Percentiles rank a stretch among this genome's conserved stretches.
Conservation (phyloP, 805 yeast species). For the Candida maesae region DNA sequence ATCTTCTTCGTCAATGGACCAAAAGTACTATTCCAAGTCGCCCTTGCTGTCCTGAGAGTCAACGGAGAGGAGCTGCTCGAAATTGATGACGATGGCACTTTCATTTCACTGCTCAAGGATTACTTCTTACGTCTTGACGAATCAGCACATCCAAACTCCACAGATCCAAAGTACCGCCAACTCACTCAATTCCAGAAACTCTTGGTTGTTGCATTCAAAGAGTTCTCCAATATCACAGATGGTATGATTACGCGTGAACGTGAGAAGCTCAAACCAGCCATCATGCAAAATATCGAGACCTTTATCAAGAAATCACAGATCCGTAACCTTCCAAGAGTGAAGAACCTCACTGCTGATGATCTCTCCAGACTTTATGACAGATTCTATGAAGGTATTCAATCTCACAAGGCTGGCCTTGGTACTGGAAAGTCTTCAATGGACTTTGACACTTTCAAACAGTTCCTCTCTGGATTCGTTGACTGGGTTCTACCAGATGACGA, state of each 20-base stretch:
- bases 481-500: conserved; percentile 53
- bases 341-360: conserved; percentile 52
- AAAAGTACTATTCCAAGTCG: conserved; percentile 85
- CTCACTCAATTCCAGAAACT: conserved; percentile 87
- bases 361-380: conserved; percentile 78
- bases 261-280: conserved; percentile 65
- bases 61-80: conserved; percentile 80
- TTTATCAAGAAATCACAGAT: conserved; percentile 91
- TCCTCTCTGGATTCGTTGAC: conserved; percentile 75
- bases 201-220: conserved; percentile 88
- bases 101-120: conserved; percentile 78
- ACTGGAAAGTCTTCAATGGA: conserved; percentile 67
- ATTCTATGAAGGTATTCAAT: conserved; percentile 70
- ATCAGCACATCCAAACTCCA: conserved; percentile 70
- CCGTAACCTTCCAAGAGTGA: conserved; percentile 76
- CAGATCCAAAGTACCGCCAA: conserved; percentile 56
- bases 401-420: conserved; percentile 53
- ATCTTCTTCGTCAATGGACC: conserved; percentile 89
- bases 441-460: conserved; percentile 62
- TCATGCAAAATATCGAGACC: conserved; percentile 79
- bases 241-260: conserved; percentile 67
- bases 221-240: conserved; percentile 78
- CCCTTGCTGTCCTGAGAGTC: conserved; percentile 81
- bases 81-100: conserved; percentile 89
- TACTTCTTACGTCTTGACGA: conserved; percentile 77